These are phyloP conservation scores for Ganoderma resinaceum DNA, from an alignment of 1,284 basidiomycete genomes.

Conservation along the genomic window DNA sequence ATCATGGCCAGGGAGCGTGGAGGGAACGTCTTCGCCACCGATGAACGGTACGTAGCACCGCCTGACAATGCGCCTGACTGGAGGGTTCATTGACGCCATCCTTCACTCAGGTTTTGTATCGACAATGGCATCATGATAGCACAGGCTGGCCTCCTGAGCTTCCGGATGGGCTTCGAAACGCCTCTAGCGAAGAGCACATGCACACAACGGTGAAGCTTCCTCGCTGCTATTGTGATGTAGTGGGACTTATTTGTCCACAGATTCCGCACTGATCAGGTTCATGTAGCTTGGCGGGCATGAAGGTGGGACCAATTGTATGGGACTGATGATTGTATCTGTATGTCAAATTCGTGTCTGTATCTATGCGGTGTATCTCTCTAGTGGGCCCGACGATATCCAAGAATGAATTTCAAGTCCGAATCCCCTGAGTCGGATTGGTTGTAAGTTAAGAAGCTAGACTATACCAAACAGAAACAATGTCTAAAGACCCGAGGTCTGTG, in stretches of 20 bases:
- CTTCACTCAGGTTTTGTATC: slow-evolving; percentile 86
- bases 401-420: background rate
- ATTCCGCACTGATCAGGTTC: slow-evolving; percentile 91
- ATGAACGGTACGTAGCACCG: slow-evolving; percentile 76
- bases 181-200: slow-evolving; percentile 83
- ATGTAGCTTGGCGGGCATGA: slow-evolving; percentile 83
- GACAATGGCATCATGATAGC: slow-evolving; percentile 99
- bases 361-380: background rate
- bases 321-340: slow-evolving; percentile 18
- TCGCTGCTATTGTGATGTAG: background rate
- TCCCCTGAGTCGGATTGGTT: background rate
- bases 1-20: slow-evolving; percentile 93
- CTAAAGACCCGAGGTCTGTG: background rate
- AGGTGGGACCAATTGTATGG: background rate
- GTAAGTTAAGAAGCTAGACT: background rate
- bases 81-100: slow-evolving; percentile 11
- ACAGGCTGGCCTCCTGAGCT: slow-evolving; percentile 93
- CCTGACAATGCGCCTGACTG: slow-evolving; percentile 13
- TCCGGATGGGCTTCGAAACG: slow-evolving; percentile 91
- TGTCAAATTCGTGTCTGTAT: slow-evolving; percentile 18
- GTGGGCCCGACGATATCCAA: background rate
- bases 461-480: background rate
- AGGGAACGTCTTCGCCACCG: slow-evolving; percentile 94
- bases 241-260: slow-evolving; percentile 48
- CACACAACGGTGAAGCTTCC: slow-evolving; percentile 76